Conservation (phyloP, 441 rosid species). For the Adansonia rubrostipa region DNA sequence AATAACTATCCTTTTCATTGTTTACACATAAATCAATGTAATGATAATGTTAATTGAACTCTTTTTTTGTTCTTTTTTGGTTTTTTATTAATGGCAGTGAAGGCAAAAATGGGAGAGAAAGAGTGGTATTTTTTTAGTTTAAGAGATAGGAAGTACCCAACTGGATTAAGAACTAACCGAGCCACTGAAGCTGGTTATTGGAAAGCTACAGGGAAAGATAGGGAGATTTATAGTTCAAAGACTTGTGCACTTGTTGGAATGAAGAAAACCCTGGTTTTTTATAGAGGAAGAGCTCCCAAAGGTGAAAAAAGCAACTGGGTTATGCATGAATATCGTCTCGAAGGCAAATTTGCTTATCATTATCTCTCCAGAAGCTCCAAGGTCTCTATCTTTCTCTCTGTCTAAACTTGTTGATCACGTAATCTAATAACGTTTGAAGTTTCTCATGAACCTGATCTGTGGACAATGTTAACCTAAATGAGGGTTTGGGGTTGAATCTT, state of each 20-base stretch:
- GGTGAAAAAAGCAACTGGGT: constrained; percentile 94
- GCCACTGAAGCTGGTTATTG: constrained; percentile 96
- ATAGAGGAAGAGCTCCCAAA: constrained; percentile 88
- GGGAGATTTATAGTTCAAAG: constrained; percentile 84
- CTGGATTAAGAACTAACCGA: constrained; percentile 86
- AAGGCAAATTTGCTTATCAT: constrained; percentile 85
- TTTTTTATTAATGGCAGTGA: constrained; percentile 44
- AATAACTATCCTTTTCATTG: neutral
- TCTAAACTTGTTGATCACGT: constrained; percentile 4
- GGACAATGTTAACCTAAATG: neutral
- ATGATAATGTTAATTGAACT: neutral
- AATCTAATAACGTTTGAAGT: neutral
- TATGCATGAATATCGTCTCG: constrained; percentile 94
- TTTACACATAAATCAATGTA: neutral
- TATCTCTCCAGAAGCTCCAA: constrained; percentile 71
- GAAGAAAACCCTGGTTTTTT: constrained; percentile 91
- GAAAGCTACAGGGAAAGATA: constrained; percentile 93
- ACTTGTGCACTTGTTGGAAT: constrained; percentile 78
- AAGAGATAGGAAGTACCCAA: constrained; percentile 86
- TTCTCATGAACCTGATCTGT: neutral
- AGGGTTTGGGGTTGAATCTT: neutral
- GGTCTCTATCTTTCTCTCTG: constrained; percentile 38
- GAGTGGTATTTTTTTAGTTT: constrained; percentile 91
- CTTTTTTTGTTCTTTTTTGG: neutral
- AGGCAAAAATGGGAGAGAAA: constrained; percentile 89